Evolutionary conservation across 805 yeast genomes (phyloP).

Genomic region (Candida cerambycidarum): DNA sequence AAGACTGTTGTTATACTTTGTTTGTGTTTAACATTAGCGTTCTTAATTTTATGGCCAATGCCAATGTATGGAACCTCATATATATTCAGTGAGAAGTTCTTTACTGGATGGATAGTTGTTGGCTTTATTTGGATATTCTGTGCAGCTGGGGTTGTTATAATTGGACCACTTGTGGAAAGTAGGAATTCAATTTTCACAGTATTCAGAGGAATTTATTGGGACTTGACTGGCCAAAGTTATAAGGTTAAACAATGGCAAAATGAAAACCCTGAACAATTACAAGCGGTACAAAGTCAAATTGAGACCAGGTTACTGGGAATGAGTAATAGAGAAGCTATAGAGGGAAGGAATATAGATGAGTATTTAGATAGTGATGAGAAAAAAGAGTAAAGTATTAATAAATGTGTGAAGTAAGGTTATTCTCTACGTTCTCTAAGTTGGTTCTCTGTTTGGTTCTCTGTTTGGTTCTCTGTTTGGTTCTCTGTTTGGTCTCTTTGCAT

Average conservation of each 20-base stretch:
- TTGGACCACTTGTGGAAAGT: constrained; percentile 77
- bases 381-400: constrained; percentile 15
- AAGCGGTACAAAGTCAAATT: constrained; percentile 69
- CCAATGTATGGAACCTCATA: constrained; percentile 87
- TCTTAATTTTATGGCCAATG: constrained; percentile 86
- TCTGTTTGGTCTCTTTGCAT: too few relatives aligned
- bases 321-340: constrained; percentile 16
- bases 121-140: constrained; percentile 79
- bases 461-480: too few relatives aligned
- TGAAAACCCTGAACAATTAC: constrained; percentile 69
- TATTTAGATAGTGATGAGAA: constrained; percentile 20
- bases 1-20: constrained; percentile 63
- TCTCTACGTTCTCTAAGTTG: neutral
- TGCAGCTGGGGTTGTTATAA: constrained; percentile 59
- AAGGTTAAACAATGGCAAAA: constrained; percentile 77
- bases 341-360: constrained; percentile 22
- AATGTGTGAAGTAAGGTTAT: neutral
- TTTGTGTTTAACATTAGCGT: constrained; percentile 56
- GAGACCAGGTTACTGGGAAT: constrained; percentile 29
- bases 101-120: constrained; percentile 88
- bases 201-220: constrained; percentile 83
- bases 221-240: constrained; percentile 68
- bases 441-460: too few relatives aligned
- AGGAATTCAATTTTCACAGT: constrained; percentile 64
- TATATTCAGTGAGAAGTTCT: constrained; percentile 70